Evolutionary conservation across 768 basidiomycete genomes (phyloP).

Genomic region (Podaxis sp.): DNA sequence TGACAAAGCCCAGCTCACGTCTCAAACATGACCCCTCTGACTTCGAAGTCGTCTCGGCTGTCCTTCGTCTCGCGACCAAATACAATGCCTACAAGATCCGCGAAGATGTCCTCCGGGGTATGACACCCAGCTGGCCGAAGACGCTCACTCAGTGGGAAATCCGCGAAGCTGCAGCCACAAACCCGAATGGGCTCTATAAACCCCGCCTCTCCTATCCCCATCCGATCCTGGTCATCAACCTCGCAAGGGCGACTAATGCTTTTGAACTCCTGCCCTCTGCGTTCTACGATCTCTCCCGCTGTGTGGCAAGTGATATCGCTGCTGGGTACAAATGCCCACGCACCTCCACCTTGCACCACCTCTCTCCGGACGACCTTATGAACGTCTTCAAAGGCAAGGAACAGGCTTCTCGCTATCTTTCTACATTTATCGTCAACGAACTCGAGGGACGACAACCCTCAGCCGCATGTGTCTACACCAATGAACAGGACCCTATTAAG

Average conservation of each 20-base stretch:
- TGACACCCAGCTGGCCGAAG: constrained; percentile 55
- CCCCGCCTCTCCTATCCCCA: constrained; percentile 56
- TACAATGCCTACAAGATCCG: constrained; percentile 59
- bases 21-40: constrained; percentile 43
- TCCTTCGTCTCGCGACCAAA: constrained; percentile 61
- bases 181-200: constrained; percentile 45
- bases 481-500: constrained; percentile 37
- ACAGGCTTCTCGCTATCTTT: constrained; percentile 67
- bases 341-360: constrained; percentile 32
- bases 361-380: constrained; percentile 52
- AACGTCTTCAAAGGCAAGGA: constrained; percentile 65
- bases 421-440: constrained; percentile 72
- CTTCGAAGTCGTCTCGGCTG: constrained; percentile 48
- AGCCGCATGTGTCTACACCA: constrained; percentile 41
- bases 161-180: constrained; percentile 56
- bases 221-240: constrained; percentile 64
- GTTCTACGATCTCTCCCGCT: constrained; percentile 77
- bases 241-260: constrained; percentile 54
- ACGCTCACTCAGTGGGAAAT: constrained; percentile 63
- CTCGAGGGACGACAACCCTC: constrained; percentile 62
- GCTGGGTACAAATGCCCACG: constrained; percentile 39
- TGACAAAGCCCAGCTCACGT: constrained; percentile 30
- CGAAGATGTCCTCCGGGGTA: constrained; percentile 47
- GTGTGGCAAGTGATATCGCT: constrained; percentile 55
- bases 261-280: constrained; percentile 65